phyloP scores from a whole-genome alignment of 768 basidiomycete species.

The Phanerochaete carnosa region DNA sequence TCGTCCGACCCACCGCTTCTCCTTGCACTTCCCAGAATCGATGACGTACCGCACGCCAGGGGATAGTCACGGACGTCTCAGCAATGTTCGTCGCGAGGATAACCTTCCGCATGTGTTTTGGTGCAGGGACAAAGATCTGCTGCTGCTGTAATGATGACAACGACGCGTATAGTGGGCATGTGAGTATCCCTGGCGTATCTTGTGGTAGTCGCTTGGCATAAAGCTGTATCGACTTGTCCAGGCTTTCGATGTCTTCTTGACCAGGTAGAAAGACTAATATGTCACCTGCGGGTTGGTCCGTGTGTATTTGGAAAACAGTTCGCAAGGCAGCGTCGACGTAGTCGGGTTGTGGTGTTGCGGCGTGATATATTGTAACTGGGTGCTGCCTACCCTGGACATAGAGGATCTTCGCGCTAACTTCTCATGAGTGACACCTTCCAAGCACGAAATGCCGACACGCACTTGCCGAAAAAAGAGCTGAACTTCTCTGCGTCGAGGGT shows the following conservation, averaged over 20 bases:
- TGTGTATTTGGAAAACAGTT: constrained; percentile 93
- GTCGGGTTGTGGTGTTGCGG: constrained; percentile 69
- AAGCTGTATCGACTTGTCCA: constrained; percentile 70
- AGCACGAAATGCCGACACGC: constrained; percentile 27
- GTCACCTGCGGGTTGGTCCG: constrained; percentile 76
- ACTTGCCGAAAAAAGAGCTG: constrained; percentile 84
- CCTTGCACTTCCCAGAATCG: constrained; percentile 94
- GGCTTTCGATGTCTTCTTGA: constrained; percentile 93
- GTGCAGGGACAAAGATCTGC: constrained; percentile 69
- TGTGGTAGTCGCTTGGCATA: constrained; percentile 68
- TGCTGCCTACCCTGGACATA: constrained; percentile 94
- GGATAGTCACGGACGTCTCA: constrained; percentile 97
- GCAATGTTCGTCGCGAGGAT: constrained; percentile 98
- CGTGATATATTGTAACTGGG: constrained; percentile 82
- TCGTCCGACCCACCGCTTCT: constrained; percentile 79
- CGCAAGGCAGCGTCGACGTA: constrained; percentile 88
- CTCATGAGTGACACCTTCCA: not conserved
- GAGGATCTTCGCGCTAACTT: constrained; percentile 73
- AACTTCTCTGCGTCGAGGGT: constrained; percentile 96
- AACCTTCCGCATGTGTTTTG: constrained; percentile 76
- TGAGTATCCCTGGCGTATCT: constrained; percentile 55
- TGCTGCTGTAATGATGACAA: constrained; percentile 76
- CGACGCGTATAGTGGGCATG: constrained; percentile 84
- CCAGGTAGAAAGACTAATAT: constrained; percentile 94
- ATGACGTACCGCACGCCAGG: constrained; percentile 94